phyloP scores from a whole-genome alignment of 129 eudicot species.

The Calendula officinalis region DNA sequence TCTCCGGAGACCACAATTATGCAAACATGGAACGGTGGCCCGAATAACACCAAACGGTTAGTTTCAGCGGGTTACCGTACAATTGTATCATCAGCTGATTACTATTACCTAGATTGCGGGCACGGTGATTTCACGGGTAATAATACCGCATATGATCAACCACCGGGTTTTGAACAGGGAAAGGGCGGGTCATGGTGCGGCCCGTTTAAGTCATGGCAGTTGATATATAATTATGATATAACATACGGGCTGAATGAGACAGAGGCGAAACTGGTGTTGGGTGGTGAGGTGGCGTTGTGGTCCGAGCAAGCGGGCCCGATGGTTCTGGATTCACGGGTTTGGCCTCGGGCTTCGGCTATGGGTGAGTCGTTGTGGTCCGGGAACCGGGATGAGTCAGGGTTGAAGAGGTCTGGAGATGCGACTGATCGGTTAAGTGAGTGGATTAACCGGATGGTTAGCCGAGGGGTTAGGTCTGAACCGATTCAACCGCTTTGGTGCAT shows the following conservation, averaged over 20 bases:
- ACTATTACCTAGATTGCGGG: constrained; percentile 86
- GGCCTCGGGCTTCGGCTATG: constrained; percentile 86
- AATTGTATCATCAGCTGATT: constrained; percentile 78
- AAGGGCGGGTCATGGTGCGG: constrained; percentile 94
- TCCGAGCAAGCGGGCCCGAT: constrained; percentile 79
- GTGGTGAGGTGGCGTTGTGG: constrained; percentile 97
- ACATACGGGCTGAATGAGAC: constrained; percentile 50
- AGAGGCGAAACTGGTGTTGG: constrained; percentile 70
- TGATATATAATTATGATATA: constrained; percentile 83
- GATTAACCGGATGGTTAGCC: constrained; percentile 72
- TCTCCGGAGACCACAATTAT: constrained; percentile 57
- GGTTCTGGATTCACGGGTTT: constrained; percentile 63
- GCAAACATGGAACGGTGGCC: constrained; percentile 86
- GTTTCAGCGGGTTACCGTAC: constrained; percentile 76
- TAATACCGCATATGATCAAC: constrained; percentile 46
- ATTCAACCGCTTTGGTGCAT: constrained; percentile 96
- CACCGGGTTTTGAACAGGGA: constrained; percentile 47
- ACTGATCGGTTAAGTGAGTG: constrained; percentile 85
- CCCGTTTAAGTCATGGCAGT: constrained; percentile 90
- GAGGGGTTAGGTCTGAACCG: constrained; percentile 84
- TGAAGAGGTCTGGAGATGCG: constrained; percentile 76
- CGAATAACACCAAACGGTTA: constrained; percentile 65
- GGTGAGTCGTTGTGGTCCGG: constrained; percentile 91
- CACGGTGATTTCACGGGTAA: constrained; percentile 80
- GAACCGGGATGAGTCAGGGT: constrained; percentile 62